Evolutionary conservation across 495 filamentous ascomycete genomes (phyloP).

Genomic region (Bathelium albidoporum): DNA sequence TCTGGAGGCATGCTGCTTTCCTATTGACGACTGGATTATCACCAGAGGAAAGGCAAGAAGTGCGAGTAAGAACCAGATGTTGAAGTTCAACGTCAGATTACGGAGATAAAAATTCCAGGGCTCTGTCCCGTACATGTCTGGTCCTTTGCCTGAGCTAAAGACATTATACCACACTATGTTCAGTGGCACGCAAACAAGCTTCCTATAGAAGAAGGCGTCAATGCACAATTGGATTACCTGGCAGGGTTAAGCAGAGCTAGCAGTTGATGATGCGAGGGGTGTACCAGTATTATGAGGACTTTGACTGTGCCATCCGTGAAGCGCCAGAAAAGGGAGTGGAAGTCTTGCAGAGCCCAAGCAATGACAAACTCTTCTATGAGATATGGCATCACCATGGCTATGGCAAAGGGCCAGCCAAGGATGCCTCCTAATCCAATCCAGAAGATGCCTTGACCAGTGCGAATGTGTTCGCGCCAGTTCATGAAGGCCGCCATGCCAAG

Average conservation of each 20-base stretch:
- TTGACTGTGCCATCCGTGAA: constrained; percentile 57
- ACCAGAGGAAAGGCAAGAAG: constrained; percentile 58
- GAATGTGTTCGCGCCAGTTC: constrained; percentile 65
- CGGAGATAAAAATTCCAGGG: constrained; percentile 94
- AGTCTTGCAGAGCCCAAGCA: constrained; percentile 36
- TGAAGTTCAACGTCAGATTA: constrained; percentile 91
- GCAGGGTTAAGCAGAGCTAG: constrained; percentile 16
- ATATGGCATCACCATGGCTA: constrained; percentile 72
- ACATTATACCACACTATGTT: constrained; percentile 97
- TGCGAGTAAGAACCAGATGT: constrained; percentile 81
- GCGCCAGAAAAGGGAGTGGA: constrained; percentile 27
- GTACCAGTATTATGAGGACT: constrained; percentile 59
- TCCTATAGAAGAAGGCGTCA: constrained; percentile 75
- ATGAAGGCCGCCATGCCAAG: constrained; percentile 81
- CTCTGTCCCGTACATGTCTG: constrained; percentile 91
- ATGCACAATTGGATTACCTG: constrained; percentile 51
- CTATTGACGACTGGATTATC: constrained; percentile 38
- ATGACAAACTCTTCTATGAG: constrained; percentile 65
- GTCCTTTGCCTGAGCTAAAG: constrained; percentile 68
- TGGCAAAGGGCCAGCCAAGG: constrained; percentile 91
- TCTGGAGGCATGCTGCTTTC: constrained; percentile 31
- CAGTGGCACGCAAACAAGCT: constrained; percentile 66
- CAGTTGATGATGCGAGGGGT: constrained; percentile 21
- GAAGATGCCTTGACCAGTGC: constrained; percentile 71
- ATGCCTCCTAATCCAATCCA: constrained; percentile 88